These are phyloP conservation scores for Sporothrix curviconia DNA, from an alignment of 2,329 filamentous ascomycete genomes.

Conservation along the genomic window DNA sequence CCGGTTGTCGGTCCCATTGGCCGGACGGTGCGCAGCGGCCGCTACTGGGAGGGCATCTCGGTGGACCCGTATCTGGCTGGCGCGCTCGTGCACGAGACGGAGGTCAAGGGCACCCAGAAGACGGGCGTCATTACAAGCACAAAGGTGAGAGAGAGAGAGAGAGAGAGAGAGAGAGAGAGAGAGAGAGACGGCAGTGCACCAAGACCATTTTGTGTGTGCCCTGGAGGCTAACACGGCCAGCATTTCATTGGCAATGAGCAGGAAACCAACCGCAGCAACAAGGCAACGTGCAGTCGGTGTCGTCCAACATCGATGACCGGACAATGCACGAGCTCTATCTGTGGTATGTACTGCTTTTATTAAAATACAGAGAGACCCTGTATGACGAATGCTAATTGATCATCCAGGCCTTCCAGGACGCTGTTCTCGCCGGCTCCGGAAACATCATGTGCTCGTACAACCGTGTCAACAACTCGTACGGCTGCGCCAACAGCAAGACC, in stretches of 20 bases:
- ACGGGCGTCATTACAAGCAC: constrained; percentile 58
- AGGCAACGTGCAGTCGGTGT: constrained; percentile 38
- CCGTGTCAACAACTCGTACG: constrained; percentile 62
- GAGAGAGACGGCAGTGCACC: too few species aligned
- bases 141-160: too few species aligned
- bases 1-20: constrained; percentile 66
- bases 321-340: constrained; percentile 44
- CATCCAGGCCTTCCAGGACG: constrained; percentile 43
- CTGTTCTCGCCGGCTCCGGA: constrained; percentile 52
- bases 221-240: too few species aligned
- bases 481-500: constrained; percentile 59
- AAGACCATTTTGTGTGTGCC: too few species aligned
- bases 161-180: too few species aligned
- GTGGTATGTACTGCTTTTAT: constrained; percentile 36
- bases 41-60: constrained; percentile 51
- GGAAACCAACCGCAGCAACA: constrained; percentile 45
- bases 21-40: constrained; percentile 52
- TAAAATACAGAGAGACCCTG: background rate
- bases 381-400: too few species aligned
- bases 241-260: constrained; percentile 56
- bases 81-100: constrained; percentile 40
- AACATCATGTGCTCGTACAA: constrained; percentile 59
- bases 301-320: constrained; percentile 38
- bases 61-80: constrained; percentile 58
- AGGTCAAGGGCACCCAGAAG: constrained; percentile 63